Percentiles rank a stretch among this genome's conserved stretches.
These are phyloP conservation scores for Sclerotinia nivalis DNA, from an alignment of 2,329 filamentous ascomycete species.

Conservation along the genomic window DNA sequence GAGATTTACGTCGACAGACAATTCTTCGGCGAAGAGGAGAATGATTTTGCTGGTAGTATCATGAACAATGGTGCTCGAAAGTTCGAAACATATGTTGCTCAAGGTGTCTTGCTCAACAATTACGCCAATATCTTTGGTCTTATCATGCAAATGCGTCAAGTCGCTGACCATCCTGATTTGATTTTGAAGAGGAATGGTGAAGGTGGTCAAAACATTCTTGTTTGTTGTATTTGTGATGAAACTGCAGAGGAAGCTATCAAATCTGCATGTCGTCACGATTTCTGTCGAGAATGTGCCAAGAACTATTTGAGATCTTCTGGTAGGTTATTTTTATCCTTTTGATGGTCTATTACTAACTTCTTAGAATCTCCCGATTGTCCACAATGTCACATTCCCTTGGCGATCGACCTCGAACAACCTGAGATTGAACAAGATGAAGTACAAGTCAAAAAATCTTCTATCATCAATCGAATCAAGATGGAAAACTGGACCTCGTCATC, in stretches of 20 bases:
- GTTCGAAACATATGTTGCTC: conserved; percentile 94
- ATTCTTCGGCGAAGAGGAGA: conserved; percentile 95
- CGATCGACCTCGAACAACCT: conserved; percentile 91
- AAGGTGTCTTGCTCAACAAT: conserved; percentile 92
- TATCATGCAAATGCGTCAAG: conserved; percentile 99
- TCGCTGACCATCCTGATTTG: conserved; percentile 93
- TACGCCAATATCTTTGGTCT: conserved; percentile 99
- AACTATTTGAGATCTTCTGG: conserved; percentile 79
- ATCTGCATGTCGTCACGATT: conserved; percentile 90
- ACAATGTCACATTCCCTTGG: conserved; percentile 83
- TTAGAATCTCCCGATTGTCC: conserved; percentile 71
- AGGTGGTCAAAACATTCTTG: conserved; percentile 84
- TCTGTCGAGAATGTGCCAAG: conserved; percentile 79
- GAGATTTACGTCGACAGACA: conserved; percentile 89
- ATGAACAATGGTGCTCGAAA: conserved; percentile 88
- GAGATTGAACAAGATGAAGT: conserved; percentile 91
- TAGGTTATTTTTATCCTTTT: conserved; percentile 44
- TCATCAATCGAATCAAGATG: conserved; percentile 99
- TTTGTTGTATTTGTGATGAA: conserved; percentile 96
- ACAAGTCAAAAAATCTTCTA: conserved; percentile 88
- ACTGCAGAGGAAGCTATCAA: conserved; percentile 92
- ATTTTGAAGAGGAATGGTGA: conserved; percentile 85
- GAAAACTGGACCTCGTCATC: conserved; percentile 97
- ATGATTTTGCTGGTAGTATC: conserved; percentile 92
- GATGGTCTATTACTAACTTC: conserved; percentile 30